These are phyloP conservation scores for Vigna hirtella DNA, from an alignment of 306 rosid species.

Conservation along the genomic window DNA sequence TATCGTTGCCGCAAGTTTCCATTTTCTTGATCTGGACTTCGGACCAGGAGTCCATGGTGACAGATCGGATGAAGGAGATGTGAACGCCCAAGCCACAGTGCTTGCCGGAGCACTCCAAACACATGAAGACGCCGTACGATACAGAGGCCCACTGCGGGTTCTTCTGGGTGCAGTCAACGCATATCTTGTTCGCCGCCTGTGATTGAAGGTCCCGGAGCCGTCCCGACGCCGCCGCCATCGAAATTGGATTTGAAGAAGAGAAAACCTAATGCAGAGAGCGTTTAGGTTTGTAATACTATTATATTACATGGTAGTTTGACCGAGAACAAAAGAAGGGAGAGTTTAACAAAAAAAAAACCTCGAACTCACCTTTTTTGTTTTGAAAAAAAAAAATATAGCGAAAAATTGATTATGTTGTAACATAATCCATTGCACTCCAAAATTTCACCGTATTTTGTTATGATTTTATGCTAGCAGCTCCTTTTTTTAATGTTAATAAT, in stretches of 20 bases:
- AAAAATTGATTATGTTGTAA: too few species aligned
- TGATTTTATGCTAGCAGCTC: too few species aligned
- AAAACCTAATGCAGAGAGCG: background rate
- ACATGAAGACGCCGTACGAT: slow-evolving; percentile 94
- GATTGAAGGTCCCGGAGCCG: slow-evolving; percentile 92
- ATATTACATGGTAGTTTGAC: too few species aligned
- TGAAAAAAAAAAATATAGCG: too few species aligned
- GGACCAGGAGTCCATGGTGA: slow-evolving; percentile 96
- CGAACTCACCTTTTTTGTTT: too few species aligned
- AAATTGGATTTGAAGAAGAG: slow-evolving; percentile 24
- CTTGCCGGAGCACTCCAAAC: slow-evolving; percentile 93
- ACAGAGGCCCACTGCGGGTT: slow-evolving; percentile 98
- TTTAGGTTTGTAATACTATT: background rate
- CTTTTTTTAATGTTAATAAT: too few species aligned
- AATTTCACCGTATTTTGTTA: too few species aligned
- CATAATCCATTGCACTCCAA: too few species aligned
- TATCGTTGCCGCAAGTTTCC: slow-evolving; percentile 92
- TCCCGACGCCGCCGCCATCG: slow-evolving; percentile 81
- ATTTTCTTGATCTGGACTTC: slow-evolving; percentile 90
- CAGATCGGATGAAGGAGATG: slow-evolving; percentile 92
- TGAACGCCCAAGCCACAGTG: slow-evolving; percentile 95
- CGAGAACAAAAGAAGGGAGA: too few species aligned
- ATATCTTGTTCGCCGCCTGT: slow-evolving; percentile 77
- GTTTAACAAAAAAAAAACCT: too few species aligned
- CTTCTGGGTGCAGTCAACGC: slow-evolving; percentile 92